Evolutionary conservation across 345 rosid species (phyloP), one percentile per base, ranked within the genome.

Genomic region (Limnanthes douglasii): DNA sequence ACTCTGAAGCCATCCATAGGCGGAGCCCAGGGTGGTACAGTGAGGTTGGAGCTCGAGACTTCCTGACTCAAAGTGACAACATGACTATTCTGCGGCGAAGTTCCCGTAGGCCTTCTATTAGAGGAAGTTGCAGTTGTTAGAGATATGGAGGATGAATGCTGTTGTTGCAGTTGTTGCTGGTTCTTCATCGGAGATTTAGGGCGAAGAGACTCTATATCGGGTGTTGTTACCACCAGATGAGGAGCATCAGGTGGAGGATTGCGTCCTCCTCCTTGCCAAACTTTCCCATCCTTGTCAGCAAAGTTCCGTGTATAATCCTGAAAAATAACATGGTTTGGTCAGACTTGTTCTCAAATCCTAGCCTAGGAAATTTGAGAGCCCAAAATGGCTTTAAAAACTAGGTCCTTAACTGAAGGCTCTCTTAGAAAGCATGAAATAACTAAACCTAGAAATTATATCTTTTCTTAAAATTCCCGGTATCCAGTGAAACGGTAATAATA

Each of bases 211-310:
- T 90, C 94, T 15, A 90, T 80, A 26, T 90, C 99, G 0, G 93
- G 78, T 30, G 93, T 84, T 10, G 96, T 84, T 24, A 75, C 46
- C 6, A 84, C 78, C 2, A 90, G 84, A 59, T 84, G 98, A 13
- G 88, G 70, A 16, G 96, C 83, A 6, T 77, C 96, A 1, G 94
- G 94, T 11, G 85, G 98, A 1, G 96, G 96, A 46, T 90, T 84
- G 51, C 96, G 60, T 11, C 98, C 98, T 33, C 96, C 93, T 38
- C 96, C 96, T 78, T 78, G 99, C 96, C 96, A 90, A 20, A 85
- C 85, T 54, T 78, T 85, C 34, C 98, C 96, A 33, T 90, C 98
- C 62, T 75, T 78, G 65, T 90, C 96, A 5, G 76, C 56, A 11
- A 90, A 90, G 62, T 61, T 84, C 51, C 54, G 74, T 21, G 41